phyloP scores from a whole-genome alignment of 2,329 filamentous ascomycete species.

The Botrytis medusae region DNA sequence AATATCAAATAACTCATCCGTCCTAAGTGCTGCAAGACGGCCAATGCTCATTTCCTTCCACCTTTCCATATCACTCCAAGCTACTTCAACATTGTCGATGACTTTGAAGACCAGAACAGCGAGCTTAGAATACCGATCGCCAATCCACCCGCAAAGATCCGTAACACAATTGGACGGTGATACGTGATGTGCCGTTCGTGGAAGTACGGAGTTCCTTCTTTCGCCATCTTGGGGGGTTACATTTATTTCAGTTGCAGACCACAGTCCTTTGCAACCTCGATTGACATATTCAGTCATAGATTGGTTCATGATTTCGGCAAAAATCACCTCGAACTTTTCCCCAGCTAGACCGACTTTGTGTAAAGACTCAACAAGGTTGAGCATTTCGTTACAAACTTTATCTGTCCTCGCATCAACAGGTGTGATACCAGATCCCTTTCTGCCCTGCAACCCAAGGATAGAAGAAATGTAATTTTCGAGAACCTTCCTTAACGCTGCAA shows the following conservation, averaged over 20 bases:
- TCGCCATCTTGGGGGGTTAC: conserved; percentile 7
- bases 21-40: conserved; percentile 67
- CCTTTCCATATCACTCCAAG: conserved; percentile 59
- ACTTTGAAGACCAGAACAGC: conserved; percentile 59
- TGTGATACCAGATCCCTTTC: not conserved
- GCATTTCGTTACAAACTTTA: conserved; percentile 51
- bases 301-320: conserved; percentile 68
- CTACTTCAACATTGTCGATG: conserved; percentile 41
- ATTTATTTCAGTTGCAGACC: conserved; percentile 41
- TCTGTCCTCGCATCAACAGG: conserved; percentile 32
- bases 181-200: conserved; percentile 38
- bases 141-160: conserved; percentile 65
- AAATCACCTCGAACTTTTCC: conserved; percentile 66
- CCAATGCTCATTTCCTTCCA: conserved; percentile 71
- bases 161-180: conserved; percentile 55
- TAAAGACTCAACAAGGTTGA: conserved; percentile 58
- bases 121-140: conserved; percentile 64
- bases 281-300: conserved; percentile 64
- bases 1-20: conserved; percentile 75
- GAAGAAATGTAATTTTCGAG: conserved; percentile 53
- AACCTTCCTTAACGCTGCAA: conserved; percentile 54
- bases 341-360: conserved; percentile 66
- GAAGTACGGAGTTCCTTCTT: conserved; percentile 33
- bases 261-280: conserved; percentile 62
- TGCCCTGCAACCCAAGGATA: conserved; percentile 44